phyloP scores from a whole-genome alignment of 305 asterid genomes.

The Rubia tinctorum region DNA sequence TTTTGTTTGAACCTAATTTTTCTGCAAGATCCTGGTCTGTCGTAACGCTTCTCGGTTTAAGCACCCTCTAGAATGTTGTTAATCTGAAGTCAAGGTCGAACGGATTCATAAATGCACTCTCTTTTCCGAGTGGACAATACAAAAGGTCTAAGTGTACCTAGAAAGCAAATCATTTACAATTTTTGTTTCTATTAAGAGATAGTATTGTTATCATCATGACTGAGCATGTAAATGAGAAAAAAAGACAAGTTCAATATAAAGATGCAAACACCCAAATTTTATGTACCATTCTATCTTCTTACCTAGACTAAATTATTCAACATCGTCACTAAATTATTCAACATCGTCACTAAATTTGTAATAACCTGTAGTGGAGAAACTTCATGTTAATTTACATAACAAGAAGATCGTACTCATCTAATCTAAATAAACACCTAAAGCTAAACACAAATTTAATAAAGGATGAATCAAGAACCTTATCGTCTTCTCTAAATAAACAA shows the following conservation, averaged over 20 bases:
- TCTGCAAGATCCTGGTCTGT: slow-evolving; percentile 22
- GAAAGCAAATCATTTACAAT: neutral
- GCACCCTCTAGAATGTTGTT: slow-evolving; percentile 70
- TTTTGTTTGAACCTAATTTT: slow-evolving; percentile 31
- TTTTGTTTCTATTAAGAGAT: neutral
- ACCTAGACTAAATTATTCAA: too few relatives aligned
- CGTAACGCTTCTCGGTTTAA: slow-evolving; percentile 35
- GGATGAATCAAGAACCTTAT: slow-evolving; percentile 47
- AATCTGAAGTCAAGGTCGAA: slow-evolving; percentile 75
- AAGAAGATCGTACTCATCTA: neutral
- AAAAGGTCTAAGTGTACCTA: slow-evolving; percentile 93
- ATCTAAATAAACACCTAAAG: neutral
- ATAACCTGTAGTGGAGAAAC: slow-evolving; percentile 51
- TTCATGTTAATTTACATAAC: slow-evolving; percentile 1
- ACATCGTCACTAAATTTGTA: slow-evolving; percentile 56
- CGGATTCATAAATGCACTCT: slow-evolving; percentile 44
- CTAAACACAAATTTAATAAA: neutral
- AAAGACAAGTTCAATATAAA: too few relatives aligned
- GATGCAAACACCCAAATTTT: too few relatives aligned
- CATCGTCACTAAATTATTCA: too few relatives aligned
- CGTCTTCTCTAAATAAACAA: slow-evolving; percentile 82
- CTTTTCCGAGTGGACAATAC: slow-evolving; percentile 56
- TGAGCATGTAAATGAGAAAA: neutral
- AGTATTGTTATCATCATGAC: neutral
- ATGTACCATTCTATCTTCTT: too few relatives aligned